Conservation (phyloP, 768 basidiomycete genomes). For the Leucosporidium creatinivorum region DNA sequence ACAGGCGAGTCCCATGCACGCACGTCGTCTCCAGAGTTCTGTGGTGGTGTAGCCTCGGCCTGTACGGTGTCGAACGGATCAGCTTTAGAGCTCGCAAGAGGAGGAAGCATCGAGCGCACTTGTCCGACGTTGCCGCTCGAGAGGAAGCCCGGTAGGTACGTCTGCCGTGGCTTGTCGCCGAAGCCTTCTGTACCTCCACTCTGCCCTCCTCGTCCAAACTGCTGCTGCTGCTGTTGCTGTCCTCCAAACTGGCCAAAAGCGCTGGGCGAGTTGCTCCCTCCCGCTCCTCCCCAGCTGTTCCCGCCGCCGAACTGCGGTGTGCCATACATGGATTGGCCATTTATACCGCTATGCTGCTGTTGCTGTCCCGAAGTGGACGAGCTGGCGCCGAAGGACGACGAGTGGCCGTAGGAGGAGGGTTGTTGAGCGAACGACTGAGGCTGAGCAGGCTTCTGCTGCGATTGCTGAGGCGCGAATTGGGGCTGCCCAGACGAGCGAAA, state of each 20-base stretch:
- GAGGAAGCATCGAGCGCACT: slow-evolving; percentile 5
- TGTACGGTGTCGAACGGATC: not conserved
- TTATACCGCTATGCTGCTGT: not conserved
- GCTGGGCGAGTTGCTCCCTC: not conserved
- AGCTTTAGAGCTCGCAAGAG: not conserved
- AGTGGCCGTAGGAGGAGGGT: slow-evolving; percentile 3
- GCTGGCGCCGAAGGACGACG: not conserved
- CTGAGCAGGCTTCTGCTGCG: not conserved
- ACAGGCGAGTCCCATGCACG: slow-evolving; percentile 24
- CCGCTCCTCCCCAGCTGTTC: not conserved
- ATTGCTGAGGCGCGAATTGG: slow-evolving; percentile 39
- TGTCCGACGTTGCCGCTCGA: slow-evolving; percentile 13
- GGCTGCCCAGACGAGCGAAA: too few species aligned
- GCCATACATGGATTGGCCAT: slow-evolving; percentile 1
- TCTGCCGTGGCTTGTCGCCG: slow-evolving; percentile 16
- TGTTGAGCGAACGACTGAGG: slow-evolving; percentile 14
- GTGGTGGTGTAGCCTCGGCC: slow-evolving; percentile 26
- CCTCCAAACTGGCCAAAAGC: slow-evolving; percentile 16
- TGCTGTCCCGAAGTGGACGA: not conserved
- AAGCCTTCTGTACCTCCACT: slow-evolving; percentile 11
- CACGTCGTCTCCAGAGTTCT: slow-evolving; percentile 7
- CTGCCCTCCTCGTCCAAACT: not conserved
- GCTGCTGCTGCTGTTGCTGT: slow-evolving; percentile 6
- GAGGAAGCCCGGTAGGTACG: slow-evolving; percentile 27
- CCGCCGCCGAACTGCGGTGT: slow-evolving; percentile 26